phyloP scores from a whole-genome alignment of 306 rosid genomes.

The Fagus crenata region DNA sequence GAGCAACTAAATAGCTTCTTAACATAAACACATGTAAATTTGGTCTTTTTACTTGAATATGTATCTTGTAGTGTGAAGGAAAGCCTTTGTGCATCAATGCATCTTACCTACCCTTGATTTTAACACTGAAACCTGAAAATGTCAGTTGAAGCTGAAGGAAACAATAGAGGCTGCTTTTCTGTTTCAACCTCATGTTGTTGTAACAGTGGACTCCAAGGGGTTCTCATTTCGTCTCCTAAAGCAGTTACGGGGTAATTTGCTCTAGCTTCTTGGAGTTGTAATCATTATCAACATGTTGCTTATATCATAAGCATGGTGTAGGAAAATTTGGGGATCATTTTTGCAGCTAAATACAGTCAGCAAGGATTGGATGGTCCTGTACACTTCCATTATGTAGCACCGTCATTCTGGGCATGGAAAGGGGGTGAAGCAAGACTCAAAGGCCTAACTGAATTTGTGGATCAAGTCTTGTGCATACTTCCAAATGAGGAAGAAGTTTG shows the following conservation, averaged over 20 bases:
- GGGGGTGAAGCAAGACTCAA: slow-evolving; percentile 85
- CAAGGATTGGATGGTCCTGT: slow-evolving; percentile 46
- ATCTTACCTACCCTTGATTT: background rate
- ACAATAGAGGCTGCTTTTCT: slow-evolving; percentile 68
- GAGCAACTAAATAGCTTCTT: slow-evolving; percentile 11
- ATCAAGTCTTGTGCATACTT: slow-evolving; percentile 83
- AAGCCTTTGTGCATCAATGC: slow-evolving; percentile 2
- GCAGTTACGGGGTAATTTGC: slow-evolving; percentile 72
- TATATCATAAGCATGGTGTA: slow-evolving; percentile 35
- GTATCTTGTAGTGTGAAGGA: background rate
- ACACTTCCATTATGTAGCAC: slow-evolving; percentile 89
- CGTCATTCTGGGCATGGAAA: slow-evolving; percentile 99
- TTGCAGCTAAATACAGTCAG: slow-evolving; percentile 70
- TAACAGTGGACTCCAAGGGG: slow-evolving; percentile 84
- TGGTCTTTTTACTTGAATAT: background rate
- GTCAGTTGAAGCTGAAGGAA: slow-evolving; percentile 68
- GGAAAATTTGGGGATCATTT: slow-evolving; percentile 46
- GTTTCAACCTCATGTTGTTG: slow-evolving; percentile 80
- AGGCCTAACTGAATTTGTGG: slow-evolving; percentile 76
- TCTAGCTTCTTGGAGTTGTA: slow-evolving; percentile 25
- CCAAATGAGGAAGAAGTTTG: slow-evolving; percentile 84
- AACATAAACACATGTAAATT: background rate
- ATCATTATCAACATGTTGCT: slow-evolving; percentile 18
- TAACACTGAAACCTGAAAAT: slow-evolving; percentile 23
- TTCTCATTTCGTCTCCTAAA: slow-evolving; percentile 84